Percentiles rank a stretch among this genome's conserved stretches.
These are phyloP conservation scores for Orbilia oligospora DNA, from an alignment of 2,329 filamentous ascomycete species.

Conservation along the genomic window DNA sequence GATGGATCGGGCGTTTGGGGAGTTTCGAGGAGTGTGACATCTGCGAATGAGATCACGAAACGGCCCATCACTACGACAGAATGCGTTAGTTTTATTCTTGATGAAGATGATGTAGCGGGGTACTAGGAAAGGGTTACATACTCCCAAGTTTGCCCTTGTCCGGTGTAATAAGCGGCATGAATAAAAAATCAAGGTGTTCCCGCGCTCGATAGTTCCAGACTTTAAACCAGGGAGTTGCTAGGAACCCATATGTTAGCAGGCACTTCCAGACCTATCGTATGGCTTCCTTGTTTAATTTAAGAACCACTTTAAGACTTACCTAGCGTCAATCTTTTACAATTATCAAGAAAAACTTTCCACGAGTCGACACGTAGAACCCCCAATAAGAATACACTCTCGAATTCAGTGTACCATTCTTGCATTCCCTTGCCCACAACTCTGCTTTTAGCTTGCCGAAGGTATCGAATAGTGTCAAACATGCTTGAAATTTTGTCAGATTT, in stretches of 20 bases:
- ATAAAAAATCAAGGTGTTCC: slow-evolving; percentile 55
- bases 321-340: slow-evolving; percentile 35
- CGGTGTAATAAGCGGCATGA: slow-evolving; percentile 51
- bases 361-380: slow-evolving; percentile 47
- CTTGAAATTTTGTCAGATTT: slow-evolving; percentile 6
- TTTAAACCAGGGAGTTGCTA: slow-evolving; percentile 54
- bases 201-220: slow-evolving; percentile 56
- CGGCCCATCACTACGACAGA: slow-evolving; percentile 46
- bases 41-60: slow-evolving; percentile 53
- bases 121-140: slow-evolving; percentile 1
- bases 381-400: slow-evolving; percentile 47
- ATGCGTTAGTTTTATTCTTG: not conserved
- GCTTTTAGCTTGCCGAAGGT: slow-evolving; percentile 40
- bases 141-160: slow-evolving; percentile 32
- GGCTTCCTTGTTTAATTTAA: too few species aligned
- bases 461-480: slow-evolving; percentile 56
- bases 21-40: slow-evolving; percentile 52
- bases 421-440: slow-evolving; percentile 32
- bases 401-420: slow-evolving; percentile 51
- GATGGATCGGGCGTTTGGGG: slow-evolving; percentile 17
- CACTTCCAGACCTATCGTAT: too few species aligned
- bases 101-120: not conserved
- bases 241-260: too few species aligned
- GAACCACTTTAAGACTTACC: slow-evolving; percentile 6
- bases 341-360: slow-evolving; percentile 56